phyloP scores from a whole-genome alignment of 2,329 filamentous ascomycete genomes.

The Pseudocercospora eumusae region DNA sequence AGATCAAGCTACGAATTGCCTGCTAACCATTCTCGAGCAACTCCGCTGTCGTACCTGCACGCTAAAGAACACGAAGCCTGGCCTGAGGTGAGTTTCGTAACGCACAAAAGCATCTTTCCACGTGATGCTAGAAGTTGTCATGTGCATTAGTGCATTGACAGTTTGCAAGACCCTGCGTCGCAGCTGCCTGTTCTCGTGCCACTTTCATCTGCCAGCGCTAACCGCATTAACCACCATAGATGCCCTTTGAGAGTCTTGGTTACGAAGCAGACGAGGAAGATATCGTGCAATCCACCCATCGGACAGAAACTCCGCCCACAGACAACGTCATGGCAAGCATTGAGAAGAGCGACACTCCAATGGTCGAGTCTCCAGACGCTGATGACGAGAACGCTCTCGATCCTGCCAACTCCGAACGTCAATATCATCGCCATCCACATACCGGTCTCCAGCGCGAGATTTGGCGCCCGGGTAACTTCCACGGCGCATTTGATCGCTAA shows the following conservation, averaged over 20 bases:
- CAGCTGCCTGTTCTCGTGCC: background rate
- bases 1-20: background rate
- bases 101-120: background rate
- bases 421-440: constrained; percentile 28
- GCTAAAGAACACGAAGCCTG: constrained; percentile 3
- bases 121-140: background rate
- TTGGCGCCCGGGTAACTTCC: constrained; percentile 40
- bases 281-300: background rate
- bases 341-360: background rate
- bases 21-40: background rate
- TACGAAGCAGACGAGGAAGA: background rate
- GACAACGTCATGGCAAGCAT: constrained; percentile 2
- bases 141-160: background rate
- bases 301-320: background rate
- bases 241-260: constrained; percentile 6
- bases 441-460: constrained; percentile 37
- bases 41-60: background rate
- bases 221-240: background rate
- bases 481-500: background rate
- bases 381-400: constrained; percentile 24
- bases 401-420: constrained; percentile 25
- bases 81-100: constrained; percentile 12
- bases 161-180: background rate
- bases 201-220: background rate
- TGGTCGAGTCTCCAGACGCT: background rate